Percentiles rank a stretch among this genome's conserved stretches.
These are phyloP conservation scores for Cornus controversa DNA, from an alignment of 148 eudicot species.

Conservation along the genomic window DNA sequence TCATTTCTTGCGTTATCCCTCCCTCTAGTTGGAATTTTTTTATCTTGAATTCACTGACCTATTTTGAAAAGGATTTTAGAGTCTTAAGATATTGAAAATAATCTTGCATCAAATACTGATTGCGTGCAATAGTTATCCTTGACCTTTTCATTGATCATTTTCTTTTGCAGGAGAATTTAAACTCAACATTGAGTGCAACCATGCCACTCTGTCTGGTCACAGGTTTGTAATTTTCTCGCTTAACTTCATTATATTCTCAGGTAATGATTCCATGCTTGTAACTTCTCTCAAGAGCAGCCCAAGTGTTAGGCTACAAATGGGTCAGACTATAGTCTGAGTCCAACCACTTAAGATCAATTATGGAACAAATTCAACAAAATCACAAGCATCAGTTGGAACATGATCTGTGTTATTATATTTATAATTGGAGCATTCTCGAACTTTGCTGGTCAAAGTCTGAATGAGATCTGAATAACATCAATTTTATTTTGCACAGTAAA, in stretches of 20 bases:
- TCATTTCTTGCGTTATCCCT: neutral
- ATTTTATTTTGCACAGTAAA: too few species aligned
- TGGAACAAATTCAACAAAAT: neutral
- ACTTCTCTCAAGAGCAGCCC: neutral
- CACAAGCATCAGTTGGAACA: neutral
- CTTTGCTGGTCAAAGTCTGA: neutral
- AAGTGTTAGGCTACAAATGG: neutral
- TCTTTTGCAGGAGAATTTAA: slow-evolving; percentile 73
- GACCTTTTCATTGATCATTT: slow-evolving; percentile 4
- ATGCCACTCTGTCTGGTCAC: slow-evolving; percentile 95
- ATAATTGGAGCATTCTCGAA: neutral
- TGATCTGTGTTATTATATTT: neutral
- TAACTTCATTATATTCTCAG: neutral
- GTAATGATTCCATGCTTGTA: neutral
- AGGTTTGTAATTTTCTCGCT: slow-evolving; percentile 48
- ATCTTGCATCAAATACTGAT: neutral
- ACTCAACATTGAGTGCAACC: slow-evolving; percentile 97
- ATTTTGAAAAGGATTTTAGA: neutral
- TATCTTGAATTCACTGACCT: too few species aligned
- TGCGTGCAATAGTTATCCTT: neutral
- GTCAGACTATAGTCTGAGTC: neutral
- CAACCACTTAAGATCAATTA: neutral
- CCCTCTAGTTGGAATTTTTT: neutral
- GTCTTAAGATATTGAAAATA: neutral
- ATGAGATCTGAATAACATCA: neutral